Percentiles rank a stretch among this genome's conserved stretches.
Conservation (phyloP, 306 rosid genomes). For the Trifolium pratense region DNA sequence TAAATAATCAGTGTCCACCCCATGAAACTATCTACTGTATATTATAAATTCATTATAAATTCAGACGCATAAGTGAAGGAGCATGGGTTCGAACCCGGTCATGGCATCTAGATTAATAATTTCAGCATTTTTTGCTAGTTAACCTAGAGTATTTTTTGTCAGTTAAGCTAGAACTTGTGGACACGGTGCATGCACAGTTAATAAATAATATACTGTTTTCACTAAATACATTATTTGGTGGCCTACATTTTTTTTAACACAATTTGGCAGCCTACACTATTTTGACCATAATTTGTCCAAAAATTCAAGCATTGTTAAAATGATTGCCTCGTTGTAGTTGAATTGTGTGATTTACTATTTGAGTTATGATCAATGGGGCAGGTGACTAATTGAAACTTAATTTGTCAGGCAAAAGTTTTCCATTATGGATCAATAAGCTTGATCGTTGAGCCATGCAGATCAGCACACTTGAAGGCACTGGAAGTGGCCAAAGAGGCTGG, state of each 20-base stretch:
- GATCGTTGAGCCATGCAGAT: constrained; percentile 97
- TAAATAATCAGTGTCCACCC: neutral
- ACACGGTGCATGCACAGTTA: constrained; percentile 5
- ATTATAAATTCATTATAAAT: too few relatives aligned
- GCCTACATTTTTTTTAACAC: too few relatives aligned
- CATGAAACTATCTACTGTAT: too few relatives aligned
- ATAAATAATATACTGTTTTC: neutral
- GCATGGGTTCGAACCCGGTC: too few relatives aligned
- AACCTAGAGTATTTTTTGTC: too few relatives aligned
- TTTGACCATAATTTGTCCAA: neutral
- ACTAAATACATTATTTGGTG: neutral
- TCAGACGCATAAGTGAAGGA: too few relatives aligned
- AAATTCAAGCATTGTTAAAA: neutral
- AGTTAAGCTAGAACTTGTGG: too few relatives aligned
- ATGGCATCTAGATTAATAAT: too few relatives aligned
- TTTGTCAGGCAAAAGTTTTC: constrained; percentile 74
- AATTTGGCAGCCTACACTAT: too few relatives aligned
- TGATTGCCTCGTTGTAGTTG: neutral
- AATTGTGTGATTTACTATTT: neutral
- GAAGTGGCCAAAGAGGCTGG: constrained; percentile 87
- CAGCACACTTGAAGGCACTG: constrained; percentile 88
- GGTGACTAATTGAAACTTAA: constrained; percentile 14
- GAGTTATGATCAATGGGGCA: neutral
- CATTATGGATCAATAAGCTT: constrained; percentile 91
- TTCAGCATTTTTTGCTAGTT: too few relatives aligned